A percentile compares a stretch with the other conserved stretches of the same genome.
phyloP scores from a whole-genome alignment of 208 protist genomes.

The Phytomonas francai region DNA sequence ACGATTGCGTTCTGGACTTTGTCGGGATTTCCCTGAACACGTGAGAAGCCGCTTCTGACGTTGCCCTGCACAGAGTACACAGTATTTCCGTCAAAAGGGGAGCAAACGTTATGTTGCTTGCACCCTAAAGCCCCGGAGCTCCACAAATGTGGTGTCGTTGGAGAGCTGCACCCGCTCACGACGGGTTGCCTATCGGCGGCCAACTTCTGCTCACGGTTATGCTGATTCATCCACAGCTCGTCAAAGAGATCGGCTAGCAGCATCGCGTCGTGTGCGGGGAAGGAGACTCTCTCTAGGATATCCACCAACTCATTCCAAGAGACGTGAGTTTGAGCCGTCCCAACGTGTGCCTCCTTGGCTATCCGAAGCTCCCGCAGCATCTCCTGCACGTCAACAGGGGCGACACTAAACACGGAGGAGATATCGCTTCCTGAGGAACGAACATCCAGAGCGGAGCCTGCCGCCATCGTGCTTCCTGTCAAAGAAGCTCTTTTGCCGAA shows the following conservation, averaged over 20 bases:
- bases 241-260: constrained; percentile 63
- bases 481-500: neutral
- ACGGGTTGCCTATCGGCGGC: neutral
- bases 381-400: constrained; percentile 57
- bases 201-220: neutral
- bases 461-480: neutral
- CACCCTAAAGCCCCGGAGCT: neutral
- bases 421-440: constrained; percentile 29
- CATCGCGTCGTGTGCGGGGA: constrained; percentile 39
- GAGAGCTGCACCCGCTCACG: neutral
- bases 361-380: constrained; percentile 60
- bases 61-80: neutral
- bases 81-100: neutral
- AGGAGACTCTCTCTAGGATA: constrained; percentile 43
- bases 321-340: constrained; percentile 12
- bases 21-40: neutral
- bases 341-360: constrained; percentile 42
- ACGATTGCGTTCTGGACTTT: neutral
- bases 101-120: neutral
- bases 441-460: neutral
- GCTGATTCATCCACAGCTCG: constrained; percentile 24
- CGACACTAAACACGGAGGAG: constrained; percentile 41
- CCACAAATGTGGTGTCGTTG: neutral
- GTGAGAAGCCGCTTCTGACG: neutral
- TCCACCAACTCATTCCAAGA: constrained; percentile 46